Evolutionary conservation across 768 basidiomycete species (phyloP).

Genomic region (Pleurotus sapidus): DNA sequence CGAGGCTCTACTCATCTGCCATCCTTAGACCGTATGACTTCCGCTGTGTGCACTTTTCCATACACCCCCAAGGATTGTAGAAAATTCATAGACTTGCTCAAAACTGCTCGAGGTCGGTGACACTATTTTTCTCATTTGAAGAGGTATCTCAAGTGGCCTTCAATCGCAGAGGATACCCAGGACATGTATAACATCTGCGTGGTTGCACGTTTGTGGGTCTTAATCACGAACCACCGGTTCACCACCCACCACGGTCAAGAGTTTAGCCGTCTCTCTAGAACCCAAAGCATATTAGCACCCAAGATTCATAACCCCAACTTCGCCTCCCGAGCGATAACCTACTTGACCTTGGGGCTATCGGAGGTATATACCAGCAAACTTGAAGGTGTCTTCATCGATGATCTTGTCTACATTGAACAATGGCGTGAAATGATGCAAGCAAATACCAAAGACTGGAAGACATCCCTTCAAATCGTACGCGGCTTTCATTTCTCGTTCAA

Average conservation of each 20-base stretch:
- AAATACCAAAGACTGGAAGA: slow-evolving; percentile 49
- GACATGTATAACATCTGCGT: slow-evolving; percentile 44
- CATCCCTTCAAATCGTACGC: slow-evolving; percentile 36
- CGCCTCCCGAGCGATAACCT: slow-evolving; percentile 30
- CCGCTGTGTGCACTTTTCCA: slow-evolving; percentile 56
- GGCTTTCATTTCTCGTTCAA: not conserved
- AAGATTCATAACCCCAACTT: slow-evolving; percentile 30
- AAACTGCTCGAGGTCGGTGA: slow-evolving; percentile 37
- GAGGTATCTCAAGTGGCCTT: not conserved
- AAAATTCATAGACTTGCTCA: slow-evolving; percentile 46
- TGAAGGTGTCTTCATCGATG: slow-evolving; percentile 50
- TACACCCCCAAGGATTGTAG: slow-evolving; percentile 46
- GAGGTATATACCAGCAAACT: slow-evolving; percentile 37
- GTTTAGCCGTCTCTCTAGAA: slow-evolving; percentile 48
- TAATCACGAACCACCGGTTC: slow-evolving; percentile 49
- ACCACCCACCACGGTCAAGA: slow-evolving; percentile 59
- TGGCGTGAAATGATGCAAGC: slow-evolving; percentile 49
- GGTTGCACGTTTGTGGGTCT: slow-evolving; percentile 46
- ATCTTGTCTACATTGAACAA: slow-evolving; percentile 49
- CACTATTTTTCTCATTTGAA: not conserved
- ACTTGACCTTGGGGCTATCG: slow-evolving; percentile 45
- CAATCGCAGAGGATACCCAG: slow-evolving; percentile 22
- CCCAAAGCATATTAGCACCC: slow-evolving; percentile 44
- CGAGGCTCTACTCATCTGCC: not conserved
- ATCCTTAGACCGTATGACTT: slow-evolving; percentile 55